These are phyloP conservation scores for Biscogniauxia mediterranea DNA, from an alignment of 2,329 filamentous ascomycete genomes.

Conservation along the genomic window DNA sequence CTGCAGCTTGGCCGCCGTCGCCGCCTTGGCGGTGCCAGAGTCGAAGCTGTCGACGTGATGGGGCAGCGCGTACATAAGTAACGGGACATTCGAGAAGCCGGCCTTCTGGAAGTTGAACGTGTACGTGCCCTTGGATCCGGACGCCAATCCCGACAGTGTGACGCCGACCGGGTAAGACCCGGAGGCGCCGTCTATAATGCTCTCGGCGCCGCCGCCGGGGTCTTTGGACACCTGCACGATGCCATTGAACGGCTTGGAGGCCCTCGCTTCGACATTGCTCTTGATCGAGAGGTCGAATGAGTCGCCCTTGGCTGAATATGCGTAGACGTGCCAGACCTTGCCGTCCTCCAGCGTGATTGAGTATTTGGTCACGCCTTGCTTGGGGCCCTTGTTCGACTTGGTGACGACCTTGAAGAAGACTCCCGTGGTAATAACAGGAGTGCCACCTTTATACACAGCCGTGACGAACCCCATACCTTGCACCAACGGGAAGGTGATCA, in stretches of 20 bases:
- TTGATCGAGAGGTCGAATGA: conserved; percentile 66
- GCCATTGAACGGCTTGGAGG: conserved; percentile 69
- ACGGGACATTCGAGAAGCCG: conserved; percentile 56
- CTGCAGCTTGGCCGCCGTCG: conserved; percentile 60
- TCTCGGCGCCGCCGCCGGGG: conserved; percentile 59
- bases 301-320: conserved; percentile 56
- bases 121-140: conserved; percentile 65
- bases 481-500: conserved; percentile 75
- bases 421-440: conserved; percentile 71
- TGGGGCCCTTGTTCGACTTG: conserved; percentile 53
- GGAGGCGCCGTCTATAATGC: conserved; percentile 69
- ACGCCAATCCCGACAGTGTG: conserved; percentile 61
- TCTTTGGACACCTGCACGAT: conserved; percentile 82
- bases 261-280: conserved; percentile 64
- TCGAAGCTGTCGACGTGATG: conserved; percentile 82
- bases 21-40: conserved; percentile 46
- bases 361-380: conserved; percentile 72
- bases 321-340: conserved; percentile 78
- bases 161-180: conserved; percentile 71
- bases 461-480: conserved; percentile 91
- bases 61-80: conserved; percentile 85
- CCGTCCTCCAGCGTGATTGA: conserved; percentile 69
- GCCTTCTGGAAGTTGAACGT: conserved; percentile 69
- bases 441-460: conserved; percentile 67
- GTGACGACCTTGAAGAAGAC: conserved; percentile 72